phyloP scores from a whole-genome alignment of 2,329 filamentous ascomycete species.

The Xylogone sp. region DNA sequence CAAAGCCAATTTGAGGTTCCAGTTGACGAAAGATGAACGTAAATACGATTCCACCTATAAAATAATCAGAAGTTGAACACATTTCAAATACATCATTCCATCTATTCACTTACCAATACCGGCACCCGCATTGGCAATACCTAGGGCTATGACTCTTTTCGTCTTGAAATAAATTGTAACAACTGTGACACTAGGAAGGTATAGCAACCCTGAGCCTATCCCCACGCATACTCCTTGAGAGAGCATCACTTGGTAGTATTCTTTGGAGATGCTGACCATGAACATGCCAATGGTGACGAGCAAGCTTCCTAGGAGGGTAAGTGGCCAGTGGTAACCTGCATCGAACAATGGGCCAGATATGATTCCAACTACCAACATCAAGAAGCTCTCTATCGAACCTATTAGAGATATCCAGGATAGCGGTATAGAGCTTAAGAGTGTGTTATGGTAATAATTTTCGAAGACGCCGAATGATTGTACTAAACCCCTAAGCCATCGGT shows the following conservation, averaged over 20 bases:
- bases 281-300: neutral
- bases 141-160: neutral
- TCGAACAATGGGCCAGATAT: conserved; percentile 12
- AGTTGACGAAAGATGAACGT: conserved; percentile 53
- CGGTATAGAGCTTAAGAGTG: conserved; percentile 20
- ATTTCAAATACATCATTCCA: neutral
- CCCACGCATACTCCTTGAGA: neutral
- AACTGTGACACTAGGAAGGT: neutral
- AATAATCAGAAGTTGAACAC: no score
- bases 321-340: conserved; percentile 6
- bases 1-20: conserved; percentile 56
- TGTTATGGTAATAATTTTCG: conserved; percentile 28
- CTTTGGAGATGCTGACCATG: neutral
- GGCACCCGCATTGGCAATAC: neutral
- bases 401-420: conserved; percentile 31
- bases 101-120: neutral
- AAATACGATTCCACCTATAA: conserved; percentile 50
- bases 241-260: neutral
- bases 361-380: conserved; percentile 35
- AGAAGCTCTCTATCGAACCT: conserved; percentile 31
- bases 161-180: neutral
- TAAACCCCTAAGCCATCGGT: neutral
- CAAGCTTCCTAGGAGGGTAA: neutral
- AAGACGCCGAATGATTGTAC: conserved; percentile 28
- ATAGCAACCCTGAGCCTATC: neutral